A percentile compares a stretch with the other conserved stretches of the same genome.
Conservation (phyloP, 306 rosid species). For the Vicia faba region DNA sequence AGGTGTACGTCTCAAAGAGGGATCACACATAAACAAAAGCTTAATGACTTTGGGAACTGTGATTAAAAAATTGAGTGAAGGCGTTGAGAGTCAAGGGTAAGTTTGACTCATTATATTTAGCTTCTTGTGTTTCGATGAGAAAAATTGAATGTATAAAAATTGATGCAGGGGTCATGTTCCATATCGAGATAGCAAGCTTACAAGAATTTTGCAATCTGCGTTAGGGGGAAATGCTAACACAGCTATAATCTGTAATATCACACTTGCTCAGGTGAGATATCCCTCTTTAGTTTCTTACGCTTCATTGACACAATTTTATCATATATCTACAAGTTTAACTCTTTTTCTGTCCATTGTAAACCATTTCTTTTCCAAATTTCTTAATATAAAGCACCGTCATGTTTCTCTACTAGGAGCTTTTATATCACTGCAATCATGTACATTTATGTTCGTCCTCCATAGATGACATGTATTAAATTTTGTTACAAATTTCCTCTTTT, state of each 20-base stretch:
- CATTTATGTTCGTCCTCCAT: slow-evolving; percentile 13
- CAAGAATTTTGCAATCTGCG: slow-evolving; percentile 94
- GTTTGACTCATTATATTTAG: slow-evolving; percentile 38
- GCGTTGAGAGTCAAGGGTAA: slow-evolving; percentile 98
- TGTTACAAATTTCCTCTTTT: slow-evolving; percentile 2
- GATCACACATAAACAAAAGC: slow-evolving; percentile 96
- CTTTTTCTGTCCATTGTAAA: slow-evolving; percentile 18
- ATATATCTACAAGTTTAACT: not conserved
- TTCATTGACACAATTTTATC: slow-evolving; percentile 17
- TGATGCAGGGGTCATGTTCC: slow-evolving; percentile 92
- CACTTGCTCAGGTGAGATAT: slow-evolving; percentile 78
- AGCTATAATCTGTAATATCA: slow-evolving; percentile 92
- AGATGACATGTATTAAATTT: slow-evolving; percentile 6
- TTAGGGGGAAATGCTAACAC: slow-evolving; percentile 97
- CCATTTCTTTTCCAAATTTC: slow-evolving; percentile 4
- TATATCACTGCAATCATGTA: slow-evolving; percentile 16
- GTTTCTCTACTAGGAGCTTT: slow-evolving; percentile 16
- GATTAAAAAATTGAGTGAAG: slow-evolving; percentile 95
- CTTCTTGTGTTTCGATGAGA: slow-evolving; percentile 26
- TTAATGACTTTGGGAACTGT: slow-evolving; percentile 98
- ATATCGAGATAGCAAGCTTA: slow-evolving; percentile 96
- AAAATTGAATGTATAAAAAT: slow-evolving; percentile 30
- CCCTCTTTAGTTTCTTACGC: slow-evolving; percentile 10
- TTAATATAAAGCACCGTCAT: slow-evolving; percentile 5
- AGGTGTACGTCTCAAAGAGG: slow-evolving; percentile 93